Evolutionary conservation across 2,329 filamentous ascomycete genomes (phyloP).

Genomic region (Paramyrothecium sp.): DNA sequence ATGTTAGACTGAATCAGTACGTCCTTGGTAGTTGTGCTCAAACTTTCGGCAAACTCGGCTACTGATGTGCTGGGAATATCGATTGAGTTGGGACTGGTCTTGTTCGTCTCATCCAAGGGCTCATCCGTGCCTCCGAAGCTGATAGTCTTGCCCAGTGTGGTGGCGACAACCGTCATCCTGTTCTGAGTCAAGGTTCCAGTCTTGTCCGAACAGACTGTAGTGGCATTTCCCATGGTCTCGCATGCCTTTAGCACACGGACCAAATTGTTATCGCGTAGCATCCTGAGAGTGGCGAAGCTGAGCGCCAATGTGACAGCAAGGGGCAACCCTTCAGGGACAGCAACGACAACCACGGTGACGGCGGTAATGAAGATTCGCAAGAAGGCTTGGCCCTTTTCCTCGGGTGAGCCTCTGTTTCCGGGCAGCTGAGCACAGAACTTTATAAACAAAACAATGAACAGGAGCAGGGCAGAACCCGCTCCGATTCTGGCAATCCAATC

Average conservation of each 20-base stretch:
- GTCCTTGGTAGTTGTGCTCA: conserved; percentile 20
- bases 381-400: conserved; percentile 56
- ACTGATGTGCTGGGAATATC: not conserved
- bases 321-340: conserved; percentile 63
- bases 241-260: conserved; percentile 65
- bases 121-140: conserved; percentile 17
- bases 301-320: conserved; percentile 65
- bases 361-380: conserved; percentile 62
- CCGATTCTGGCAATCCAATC: conserved; percentile 35
- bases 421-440: conserved; percentile 67
- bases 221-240: conserved; percentile 70
- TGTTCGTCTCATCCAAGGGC: conserved; percentile 5
- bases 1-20: conserved; percentile 40
- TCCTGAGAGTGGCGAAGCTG: conserved; percentile 65
- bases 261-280: conserved; percentile 68
- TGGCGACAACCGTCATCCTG: conserved; percentile 22
- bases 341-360: conserved; percentile 65
- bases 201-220: conserved; percentile 70
- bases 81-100: not conserved
- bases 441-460: conserved; percentile 75
- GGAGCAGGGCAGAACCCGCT: conserved; percentile 64
- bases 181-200: conserved; percentile 25
- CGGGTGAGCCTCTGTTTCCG: conserved; percentile 39
- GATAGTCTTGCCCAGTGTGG: conserved; percentile 4
- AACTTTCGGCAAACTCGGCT: not conserved